A percentile compares a stretch with the other conserved stretches of the same genome.
Evolutionary conservation across 2,329 filamentous ascomycete species (phyloP).

Genomic region (Hymenotorrendiella dingleyae): DNA sequence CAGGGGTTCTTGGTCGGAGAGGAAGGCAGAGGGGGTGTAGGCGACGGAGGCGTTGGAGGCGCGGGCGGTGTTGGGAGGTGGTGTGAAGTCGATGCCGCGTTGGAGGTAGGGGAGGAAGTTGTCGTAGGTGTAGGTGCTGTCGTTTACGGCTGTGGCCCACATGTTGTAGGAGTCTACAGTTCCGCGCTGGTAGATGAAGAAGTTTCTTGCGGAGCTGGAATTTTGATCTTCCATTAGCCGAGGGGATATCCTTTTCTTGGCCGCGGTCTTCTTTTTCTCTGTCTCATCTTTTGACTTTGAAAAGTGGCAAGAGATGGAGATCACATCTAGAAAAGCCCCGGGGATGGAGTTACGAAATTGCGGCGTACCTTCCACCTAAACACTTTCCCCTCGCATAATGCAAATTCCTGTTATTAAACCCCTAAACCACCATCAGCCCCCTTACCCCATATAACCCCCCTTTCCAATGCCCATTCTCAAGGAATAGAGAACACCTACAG

Average conservation of each 20-base stretch:
- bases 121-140: slow-evolving; percentile 40
- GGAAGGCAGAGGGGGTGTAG: slow-evolving; percentile 30
- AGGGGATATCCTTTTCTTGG: too few relatives aligned
- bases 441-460: too few relatives aligned
- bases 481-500: too few relatives aligned
- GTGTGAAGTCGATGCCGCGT: slow-evolving; percentile 32
- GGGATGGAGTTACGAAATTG: too few relatives aligned
- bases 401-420: slow-evolving; percentile 3
- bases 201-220: slow-evolving; percentile 37
- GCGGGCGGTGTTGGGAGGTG: slow-evolving; percentile 15
- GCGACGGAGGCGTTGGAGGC: slow-evolving; percentile 23
- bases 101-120: slow-evolving; percentile 41
- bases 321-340: too few relatives aligned
- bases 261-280: too few relatives aligned
- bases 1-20: slow-evolving; percentile 30
- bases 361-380: slow-evolving; percentile 35
- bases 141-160: slow-evolving; percentile 37
- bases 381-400: slow-evolving; percentile 17
- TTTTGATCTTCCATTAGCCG: too few relatives aligned
- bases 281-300: too few relatives aligned
- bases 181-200: slow-evolving; percentile 34
- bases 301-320: too few relatives aligned
- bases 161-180: slow-evolving; percentile 35
- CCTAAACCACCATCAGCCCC: too few relatives aligned
- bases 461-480: too few relatives aligned